These are phyloP conservation scores for Monosporascus sp. DNA, from an alignment of 2,329 filamentous ascomycete species.

Conservation along the genomic window DNA sequence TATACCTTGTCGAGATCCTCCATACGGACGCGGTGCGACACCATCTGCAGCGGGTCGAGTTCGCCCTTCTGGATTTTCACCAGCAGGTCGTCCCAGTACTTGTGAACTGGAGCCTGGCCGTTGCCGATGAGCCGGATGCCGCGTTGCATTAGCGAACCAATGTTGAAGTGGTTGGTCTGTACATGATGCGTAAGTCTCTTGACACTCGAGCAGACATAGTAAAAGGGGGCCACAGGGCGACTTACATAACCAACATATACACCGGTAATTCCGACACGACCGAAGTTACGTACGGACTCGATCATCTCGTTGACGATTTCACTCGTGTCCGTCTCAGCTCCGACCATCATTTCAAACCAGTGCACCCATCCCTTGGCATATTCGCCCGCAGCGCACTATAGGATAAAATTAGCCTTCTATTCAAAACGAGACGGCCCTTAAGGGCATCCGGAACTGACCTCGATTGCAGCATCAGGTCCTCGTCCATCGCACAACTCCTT, in stretches of 20 bases:
- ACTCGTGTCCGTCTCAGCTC: conserved; percentile 78
- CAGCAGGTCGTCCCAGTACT: conserved; percentile 78
- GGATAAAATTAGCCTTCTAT: conserved; percentile 30
- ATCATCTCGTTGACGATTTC: conserved; percentile 80
- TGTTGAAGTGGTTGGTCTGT: conserved; percentile 75
- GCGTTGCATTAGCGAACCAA: conserved; percentile 79
- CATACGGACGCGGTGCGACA: conserved; percentile 70
- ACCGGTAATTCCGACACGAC: conserved; percentile 72
- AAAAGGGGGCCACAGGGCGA: conserved; percentile 3
- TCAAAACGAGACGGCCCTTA: not conserved
- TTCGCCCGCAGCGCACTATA: conserved; percentile 58
- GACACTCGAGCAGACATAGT: not conserved
- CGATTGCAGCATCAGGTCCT: conserved; percentile 65
- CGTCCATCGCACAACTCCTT: conserved; percentile 68
- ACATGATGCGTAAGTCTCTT: not conserved
- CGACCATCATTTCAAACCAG: conserved; percentile 52
- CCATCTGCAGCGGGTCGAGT: conserved; percentile 73
- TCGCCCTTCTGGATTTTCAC: conserved; percentile 59
- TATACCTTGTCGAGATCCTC: conserved; percentile 69
- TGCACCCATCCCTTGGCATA: conserved; percentile 58
- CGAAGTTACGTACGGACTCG: conserved; percentile 64
- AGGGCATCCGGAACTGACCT: conserved; percentile 13
- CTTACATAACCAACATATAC: conserved; percentile 57
- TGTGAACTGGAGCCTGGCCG: conserved; percentile 67
- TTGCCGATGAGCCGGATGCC: conserved; percentile 73